Percentiles rank a stretch among this genome's conserved stretches.
Conservation (phyloP, 495 filamentous ascomycete species). For the Talaromyces wortmannii region DNA sequence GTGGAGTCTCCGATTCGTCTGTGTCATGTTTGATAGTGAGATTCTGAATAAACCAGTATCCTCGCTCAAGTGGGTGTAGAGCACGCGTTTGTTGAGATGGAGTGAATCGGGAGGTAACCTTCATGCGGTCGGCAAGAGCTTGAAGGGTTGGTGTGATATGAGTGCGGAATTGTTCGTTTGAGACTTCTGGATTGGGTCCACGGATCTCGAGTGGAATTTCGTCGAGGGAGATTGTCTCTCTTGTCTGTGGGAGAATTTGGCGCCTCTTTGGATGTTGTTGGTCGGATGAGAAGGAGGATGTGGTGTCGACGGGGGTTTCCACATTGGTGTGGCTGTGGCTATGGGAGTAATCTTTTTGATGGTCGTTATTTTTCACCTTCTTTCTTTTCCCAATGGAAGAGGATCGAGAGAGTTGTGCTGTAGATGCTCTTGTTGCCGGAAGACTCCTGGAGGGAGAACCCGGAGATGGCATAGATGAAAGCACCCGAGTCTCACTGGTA, state of each 20-base stretch:
- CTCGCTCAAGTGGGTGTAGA: constrained; percentile 53
- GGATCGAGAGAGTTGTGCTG: not conserved
- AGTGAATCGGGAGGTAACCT: constrained; percentile 40
- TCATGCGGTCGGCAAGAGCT: constrained; percentile 44
- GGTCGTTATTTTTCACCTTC: not conserved
- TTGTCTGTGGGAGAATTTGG: not conserved
- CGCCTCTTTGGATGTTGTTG: not conserved
- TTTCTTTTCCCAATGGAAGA: not conserved
- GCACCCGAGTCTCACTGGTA: not conserved
- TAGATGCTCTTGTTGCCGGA: not conserved
- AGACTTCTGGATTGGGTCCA: constrained; percentile 37
- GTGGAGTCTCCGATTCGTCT: not conserved
- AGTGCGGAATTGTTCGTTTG: constrained; percentile 28
- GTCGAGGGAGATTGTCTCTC: not conserved
- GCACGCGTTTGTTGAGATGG: constrained; percentile 42
- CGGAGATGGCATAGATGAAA: constrained; percentile 5
- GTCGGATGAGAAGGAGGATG: not conserved
- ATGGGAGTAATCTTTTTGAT: not conserved
- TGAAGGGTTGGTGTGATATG: constrained; percentile 50
- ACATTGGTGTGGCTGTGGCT: not conserved
- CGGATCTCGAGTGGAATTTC: constrained; percentile 29
- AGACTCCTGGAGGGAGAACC: not conserved
- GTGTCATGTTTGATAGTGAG: constrained; percentile 2
- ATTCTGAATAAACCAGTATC: constrained; percentile 55
- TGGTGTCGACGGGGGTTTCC: not conserved